Base-by-base conservation (phyloP, 345 rosid genomes). In the Rhizophora apiculata region DNA sequence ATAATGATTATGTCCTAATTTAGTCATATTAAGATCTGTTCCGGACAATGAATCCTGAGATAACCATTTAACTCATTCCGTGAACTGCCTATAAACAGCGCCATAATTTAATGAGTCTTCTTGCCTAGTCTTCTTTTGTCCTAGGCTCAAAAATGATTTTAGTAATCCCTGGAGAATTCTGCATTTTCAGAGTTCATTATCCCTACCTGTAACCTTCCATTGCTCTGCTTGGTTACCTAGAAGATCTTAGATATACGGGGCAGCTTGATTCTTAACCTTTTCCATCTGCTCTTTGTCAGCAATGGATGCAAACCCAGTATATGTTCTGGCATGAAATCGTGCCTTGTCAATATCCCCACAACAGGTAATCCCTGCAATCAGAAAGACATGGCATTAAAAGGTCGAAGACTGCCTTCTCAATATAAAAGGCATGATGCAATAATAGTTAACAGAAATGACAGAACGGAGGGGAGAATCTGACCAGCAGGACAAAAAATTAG, bases 291-390 rank as follows among this genome's bases (percentile, higher is more conserved):
- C 49, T 72, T 71, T 8, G 59, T 65, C 53, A 85, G 82, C 26
- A 77, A 49, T 0, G 97, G 97, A 70, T 87, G 89, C 86, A 91
- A 72, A 63, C 82, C 85, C 77, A 91, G 72, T 72, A 92, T 74
- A 74, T 95, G 99, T 78, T 84, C 96, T 1, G 92, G 86, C 96
- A 91, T 95, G 90, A 95, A 94, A 78, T 91, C 99, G 30, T 91
- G 97, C 81, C 96, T 81, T 5, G 99, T 89, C 66, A 94, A 68
- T 78, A 94, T 88, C 16, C 98, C 97, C 71, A 88, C 92, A 31
- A 91, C 84, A 3, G 97, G 95, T n/a, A 86, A 79, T 72, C 89
- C 81, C 97, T 91, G 89, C 84, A 84, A 62, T 64, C 15, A n/a
- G 68, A 36, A 61, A 51, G 48, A 48, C 48, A 53, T 37, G 24